Conservation (phyloP, 495 filamentous ascomycete species). For the Glonium stellatum region DNA sequence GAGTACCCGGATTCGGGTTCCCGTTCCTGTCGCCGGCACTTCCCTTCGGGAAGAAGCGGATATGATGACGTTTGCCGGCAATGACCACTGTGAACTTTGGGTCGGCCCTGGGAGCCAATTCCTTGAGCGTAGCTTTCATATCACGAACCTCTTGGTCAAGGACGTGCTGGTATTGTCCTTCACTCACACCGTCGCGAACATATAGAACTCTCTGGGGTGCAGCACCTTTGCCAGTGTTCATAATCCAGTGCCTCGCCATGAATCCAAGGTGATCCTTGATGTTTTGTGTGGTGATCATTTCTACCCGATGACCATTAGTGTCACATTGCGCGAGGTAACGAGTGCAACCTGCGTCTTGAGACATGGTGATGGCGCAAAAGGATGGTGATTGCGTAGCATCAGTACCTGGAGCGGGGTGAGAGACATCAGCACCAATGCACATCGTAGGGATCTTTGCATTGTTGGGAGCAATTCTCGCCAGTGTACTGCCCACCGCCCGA, state of each 20-base stretch:
- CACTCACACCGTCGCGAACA: constrained; percentile 89
- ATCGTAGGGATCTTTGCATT: constrained; percentile 59
- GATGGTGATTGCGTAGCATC: constrained; percentile 47
- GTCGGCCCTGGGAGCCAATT: constrained; percentile 26
- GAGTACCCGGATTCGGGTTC: constrained; percentile 73
- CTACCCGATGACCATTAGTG: constrained; percentile 67
- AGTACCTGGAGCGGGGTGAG: constrained; percentile 65
- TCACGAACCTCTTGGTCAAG: constrained; percentile 64
- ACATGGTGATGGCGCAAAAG: constrained; percentile 80
- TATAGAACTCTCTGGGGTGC: constrained; percentile 71
- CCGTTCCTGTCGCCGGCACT: constrained; percentile 43
- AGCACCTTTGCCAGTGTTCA: constrained; percentile 43
- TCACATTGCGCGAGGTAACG: constrained; percentile 70
- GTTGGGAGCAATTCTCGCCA: constrained; percentile 28
- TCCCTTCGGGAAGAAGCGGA: constrained; percentile 78
- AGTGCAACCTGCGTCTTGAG: constrained; percentile 52
- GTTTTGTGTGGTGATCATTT: constrained; percentile 62
- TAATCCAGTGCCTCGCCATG: constrained; percentile 57
- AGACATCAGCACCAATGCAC: constrained; percentile 85
- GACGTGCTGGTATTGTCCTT: constrained; percentile 72
- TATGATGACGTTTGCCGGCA: constrained; percentile 86
- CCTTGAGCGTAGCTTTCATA: constrained; percentile 54
- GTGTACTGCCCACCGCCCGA: constrained; percentile 32
- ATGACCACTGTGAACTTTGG: constrained; percentile 75
- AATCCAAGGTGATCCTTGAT: constrained; percentile 56